phyloP scores from a whole-genome alignment of 1,284 basidiomycete species.

The Sanghuangporus weigelae region DNA sequence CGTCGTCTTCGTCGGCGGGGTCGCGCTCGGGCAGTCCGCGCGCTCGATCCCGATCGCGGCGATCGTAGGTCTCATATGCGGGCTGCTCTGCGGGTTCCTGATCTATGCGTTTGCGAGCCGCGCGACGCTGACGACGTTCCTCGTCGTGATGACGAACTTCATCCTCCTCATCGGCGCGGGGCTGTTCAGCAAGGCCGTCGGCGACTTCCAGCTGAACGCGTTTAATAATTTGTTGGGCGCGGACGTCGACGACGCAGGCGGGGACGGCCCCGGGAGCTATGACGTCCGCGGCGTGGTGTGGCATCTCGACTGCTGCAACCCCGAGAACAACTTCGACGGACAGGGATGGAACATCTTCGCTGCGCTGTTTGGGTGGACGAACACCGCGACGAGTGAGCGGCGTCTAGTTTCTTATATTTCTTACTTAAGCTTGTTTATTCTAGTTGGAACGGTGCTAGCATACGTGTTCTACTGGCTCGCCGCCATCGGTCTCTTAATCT shows the following conservation, averaged over 20 bases:
- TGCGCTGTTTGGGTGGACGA: conserved; percentile 74
- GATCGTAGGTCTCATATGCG: conserved; percentile 76
- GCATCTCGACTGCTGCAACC: conserved; percentile 82
- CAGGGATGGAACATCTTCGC: conserved; percentile 72
- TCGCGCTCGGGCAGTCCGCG: conserved; percentile 77
- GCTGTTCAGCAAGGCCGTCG: conserved; percentile 71
- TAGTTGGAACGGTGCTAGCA: conserved; percentile 62
- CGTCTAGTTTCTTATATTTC: conserved; percentile 16
- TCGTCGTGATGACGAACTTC: conserved; percentile 85
- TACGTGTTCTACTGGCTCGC: conserved; percentile 83
- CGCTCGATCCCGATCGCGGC: conserved; percentile 85
- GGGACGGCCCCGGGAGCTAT: conserved; percentile 80
- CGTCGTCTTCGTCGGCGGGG: conserved; percentile 90
- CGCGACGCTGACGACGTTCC: conserved; percentile 72
- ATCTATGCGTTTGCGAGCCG: conserved; percentile 76
- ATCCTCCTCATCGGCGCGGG: conserved; percentile 90
- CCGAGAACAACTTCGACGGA: conserved; percentile 50
- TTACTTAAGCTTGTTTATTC: background rate
- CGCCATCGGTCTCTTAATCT: conserved; percentile 56
- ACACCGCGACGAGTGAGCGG: conserved; percentile 51
- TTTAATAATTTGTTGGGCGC: conserved; percentile 70
- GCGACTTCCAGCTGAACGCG: conserved; percentile 60
- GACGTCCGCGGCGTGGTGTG: conserved; percentile 78
- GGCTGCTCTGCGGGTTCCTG: conserved; percentile 60
- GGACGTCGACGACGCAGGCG: conserved; percentile 72